A percentile compares a stretch with the other conserved stretches of the same genome.
Evolutionary conservation across 139 green algal species (phyloP).

Genomic region (Micractinium conductrix): DNA sequence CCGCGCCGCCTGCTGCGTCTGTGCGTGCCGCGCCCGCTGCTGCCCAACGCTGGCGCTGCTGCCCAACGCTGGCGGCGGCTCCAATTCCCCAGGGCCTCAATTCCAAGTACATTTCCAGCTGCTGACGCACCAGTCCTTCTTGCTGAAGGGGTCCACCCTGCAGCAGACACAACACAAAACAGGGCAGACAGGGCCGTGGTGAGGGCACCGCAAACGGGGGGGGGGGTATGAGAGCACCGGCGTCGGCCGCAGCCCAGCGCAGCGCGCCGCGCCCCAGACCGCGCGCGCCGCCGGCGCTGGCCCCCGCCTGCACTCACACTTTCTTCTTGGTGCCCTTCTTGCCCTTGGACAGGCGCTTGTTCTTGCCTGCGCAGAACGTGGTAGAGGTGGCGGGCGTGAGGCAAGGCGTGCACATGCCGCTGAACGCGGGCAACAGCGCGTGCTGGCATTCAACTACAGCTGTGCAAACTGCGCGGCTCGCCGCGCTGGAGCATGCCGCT

Average conservation of each 20-base stretch:
- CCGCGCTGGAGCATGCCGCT: neutral
- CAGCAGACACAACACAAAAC: conserved; percentile 11
- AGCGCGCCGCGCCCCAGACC: too few relatives aligned
- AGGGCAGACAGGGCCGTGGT: neutral
- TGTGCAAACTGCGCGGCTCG: too few relatives aligned
- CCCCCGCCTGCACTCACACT: conserved; percentile 67
- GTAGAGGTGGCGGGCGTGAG: neutral
- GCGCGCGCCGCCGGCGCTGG: neutral
- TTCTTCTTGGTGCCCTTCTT: conserved; percentile 99
- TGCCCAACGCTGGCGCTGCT: neutral
- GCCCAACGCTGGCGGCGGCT: neutral
- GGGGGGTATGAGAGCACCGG: too few relatives aligned
- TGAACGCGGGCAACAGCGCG: too few relatives aligned
- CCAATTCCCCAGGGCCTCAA: too few relatives aligned
- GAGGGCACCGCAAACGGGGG: neutral
- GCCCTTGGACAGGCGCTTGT: conserved; percentile 89
- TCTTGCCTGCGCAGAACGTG: neutral
- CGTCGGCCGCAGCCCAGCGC: too few relatives aligned
- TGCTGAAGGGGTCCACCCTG: conserved; percentile 97
- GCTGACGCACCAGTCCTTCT: conserved; percentile 96
- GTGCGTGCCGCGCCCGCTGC: neutral
- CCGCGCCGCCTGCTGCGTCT: neutral
- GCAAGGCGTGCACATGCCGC: too few relatives aligned
- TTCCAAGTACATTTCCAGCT: too few relatives aligned
- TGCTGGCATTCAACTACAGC: too few relatives aligned